Conservation (phyloP, 2,329 filamentous ascomycete species). For the Truncatella angustata region DNA sequence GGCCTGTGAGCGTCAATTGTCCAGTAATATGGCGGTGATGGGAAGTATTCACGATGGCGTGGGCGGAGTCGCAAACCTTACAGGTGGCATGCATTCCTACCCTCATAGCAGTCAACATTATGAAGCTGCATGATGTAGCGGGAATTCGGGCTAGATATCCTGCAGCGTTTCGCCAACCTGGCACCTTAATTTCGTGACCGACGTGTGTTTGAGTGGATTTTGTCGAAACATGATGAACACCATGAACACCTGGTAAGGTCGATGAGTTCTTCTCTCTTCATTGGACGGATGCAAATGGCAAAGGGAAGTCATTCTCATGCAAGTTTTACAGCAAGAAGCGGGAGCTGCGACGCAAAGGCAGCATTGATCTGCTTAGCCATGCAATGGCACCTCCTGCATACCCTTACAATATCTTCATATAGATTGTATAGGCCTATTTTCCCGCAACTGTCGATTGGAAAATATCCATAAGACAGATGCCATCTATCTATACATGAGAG, state of each 20-base stretch:
- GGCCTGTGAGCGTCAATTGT: not conserved
- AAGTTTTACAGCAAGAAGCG: too few relatives aligned
- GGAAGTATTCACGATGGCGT: not conserved
- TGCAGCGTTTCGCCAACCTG: not conserved
- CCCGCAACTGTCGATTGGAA: too few relatives aligned
- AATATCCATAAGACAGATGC: too few relatives aligned
- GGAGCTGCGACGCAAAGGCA: too few relatives aligned
- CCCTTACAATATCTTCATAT: not conserved
- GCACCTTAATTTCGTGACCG: not conserved
- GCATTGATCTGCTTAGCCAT: not conserved
- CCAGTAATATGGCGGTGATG: not conserved
- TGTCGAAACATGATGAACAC: too few relatives aligned
- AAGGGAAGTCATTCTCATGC: too few relatives aligned
- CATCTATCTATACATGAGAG: too few relatives aligned
- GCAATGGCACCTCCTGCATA: not conserved
- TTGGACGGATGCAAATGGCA: too few relatives aligned
- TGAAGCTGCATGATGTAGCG: not conserved
- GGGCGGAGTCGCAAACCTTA: constrained; percentile 1
- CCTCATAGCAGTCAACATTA: not conserved
- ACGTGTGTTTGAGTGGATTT: not conserved
- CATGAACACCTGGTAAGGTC: too few relatives aligned
- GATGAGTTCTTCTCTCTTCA: too few relatives aligned
- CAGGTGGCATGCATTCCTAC: not conserved
- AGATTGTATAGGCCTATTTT: not conserved
- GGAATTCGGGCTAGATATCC: not conserved